Evolutionary conservation across 2,329 filamentous ascomycete genomes (phyloP).

Genomic region (Alternaria sp.): DNA sequence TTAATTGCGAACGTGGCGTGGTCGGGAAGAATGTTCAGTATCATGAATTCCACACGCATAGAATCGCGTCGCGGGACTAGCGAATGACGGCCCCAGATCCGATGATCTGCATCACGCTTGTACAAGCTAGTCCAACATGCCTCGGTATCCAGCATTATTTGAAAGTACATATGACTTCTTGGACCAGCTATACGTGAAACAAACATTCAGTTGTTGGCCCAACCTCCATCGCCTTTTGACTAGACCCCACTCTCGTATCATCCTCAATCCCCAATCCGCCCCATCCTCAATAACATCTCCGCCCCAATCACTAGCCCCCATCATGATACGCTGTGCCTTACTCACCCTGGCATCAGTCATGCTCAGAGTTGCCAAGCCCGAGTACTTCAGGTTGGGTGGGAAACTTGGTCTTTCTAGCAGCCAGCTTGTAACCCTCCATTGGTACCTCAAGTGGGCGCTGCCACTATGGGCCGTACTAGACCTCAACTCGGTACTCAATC

Average conservation of each 20-base stretch:
- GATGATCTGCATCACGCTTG: conserved; percentile 11
- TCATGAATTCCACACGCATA: conserved; percentile 4
- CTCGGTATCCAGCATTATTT: neutral
- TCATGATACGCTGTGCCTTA: conserved; percentile 34
- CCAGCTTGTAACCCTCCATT: conserved; percentile 33
- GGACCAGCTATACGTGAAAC: neutral
- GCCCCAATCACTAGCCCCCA: conserved; percentile 6
- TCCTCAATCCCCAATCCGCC: conserved; percentile 5
- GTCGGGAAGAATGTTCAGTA: neutral
- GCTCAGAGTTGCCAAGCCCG: conserved; percentile 28
- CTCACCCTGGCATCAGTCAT: conserved; percentile 27
- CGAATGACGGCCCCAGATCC: conserved; percentile 11
- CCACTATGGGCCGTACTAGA: conserved; percentile 34
- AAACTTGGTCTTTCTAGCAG: conserved; percentile 32
- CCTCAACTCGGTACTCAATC: conserved; percentile 38
- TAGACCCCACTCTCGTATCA: neutral
- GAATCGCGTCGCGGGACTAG: conserved; percentile 13
- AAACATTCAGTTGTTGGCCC: neutral
- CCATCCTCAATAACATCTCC: conserved; percentile 6
- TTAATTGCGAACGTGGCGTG: conserved; percentile 10
- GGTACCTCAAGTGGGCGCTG: conserved; percentile 38
- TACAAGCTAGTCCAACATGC: neutral
- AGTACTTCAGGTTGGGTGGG: conserved; percentile 28
- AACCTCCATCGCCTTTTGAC: neutral
- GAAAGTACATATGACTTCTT: neutral